phyloP scores from a whole-genome alignment of 495 filamentous ascomycete species.

The Bacidia rubella region DNA sequence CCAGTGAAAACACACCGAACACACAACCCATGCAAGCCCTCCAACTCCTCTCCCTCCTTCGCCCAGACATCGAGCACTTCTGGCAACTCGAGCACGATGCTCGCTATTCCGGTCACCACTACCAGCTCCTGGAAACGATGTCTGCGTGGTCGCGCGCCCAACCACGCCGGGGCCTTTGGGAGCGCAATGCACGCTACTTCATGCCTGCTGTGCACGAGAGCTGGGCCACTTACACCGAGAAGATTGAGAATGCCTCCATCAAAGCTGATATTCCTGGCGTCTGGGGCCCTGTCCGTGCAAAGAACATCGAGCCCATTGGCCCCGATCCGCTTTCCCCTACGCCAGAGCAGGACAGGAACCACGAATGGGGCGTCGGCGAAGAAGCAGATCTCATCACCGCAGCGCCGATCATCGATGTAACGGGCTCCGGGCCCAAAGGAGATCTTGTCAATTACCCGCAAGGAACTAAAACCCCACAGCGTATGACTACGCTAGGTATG shows the following conservation, averaged over 20 bases:
- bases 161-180: slow-evolving; percentile 59
- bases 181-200: slow-evolving; percentile 60
- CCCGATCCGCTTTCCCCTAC: slow-evolving; percentile 40
- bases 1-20: neutral
- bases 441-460: slow-evolving; percentile 48
- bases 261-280: slow-evolving; percentile 28
- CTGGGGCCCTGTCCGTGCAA: slow-evolving; percentile 46
- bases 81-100: slow-evolving; percentile 71
- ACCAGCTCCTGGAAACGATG: slow-evolving; percentile 51
- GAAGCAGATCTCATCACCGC: slow-evolving; percentile 64
- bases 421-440: slow-evolving; percentile 49
- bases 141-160: slow-evolving; percentile 43
- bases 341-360: slow-evolving; percentile 42
- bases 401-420: slow-evolving; percentile 54
- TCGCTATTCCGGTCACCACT: slow-evolving; percentile 57
- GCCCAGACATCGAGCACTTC: slow-evolving; percentile 58
- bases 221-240: slow-evolving; percentile 40
- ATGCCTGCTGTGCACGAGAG: slow-evolving; percentile 49
- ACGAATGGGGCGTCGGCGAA: slow-evolving; percentile 61
- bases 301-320: slow-evolving; percentile 44
- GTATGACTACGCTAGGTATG: slow-evolving; percentile 49
- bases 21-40: slow-evolving; percentile 21
- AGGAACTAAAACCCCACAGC: slow-evolving; percentile 43
- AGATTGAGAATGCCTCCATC: slow-evolving; percentile 32
- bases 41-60: slow-evolving; percentile 45